Evolutionary conservation across 768 basidiomycete species (phyloP), one percentile per base, ranked within the genome.

Genomic region (Tylopilus cervinicoccineus): DNA sequence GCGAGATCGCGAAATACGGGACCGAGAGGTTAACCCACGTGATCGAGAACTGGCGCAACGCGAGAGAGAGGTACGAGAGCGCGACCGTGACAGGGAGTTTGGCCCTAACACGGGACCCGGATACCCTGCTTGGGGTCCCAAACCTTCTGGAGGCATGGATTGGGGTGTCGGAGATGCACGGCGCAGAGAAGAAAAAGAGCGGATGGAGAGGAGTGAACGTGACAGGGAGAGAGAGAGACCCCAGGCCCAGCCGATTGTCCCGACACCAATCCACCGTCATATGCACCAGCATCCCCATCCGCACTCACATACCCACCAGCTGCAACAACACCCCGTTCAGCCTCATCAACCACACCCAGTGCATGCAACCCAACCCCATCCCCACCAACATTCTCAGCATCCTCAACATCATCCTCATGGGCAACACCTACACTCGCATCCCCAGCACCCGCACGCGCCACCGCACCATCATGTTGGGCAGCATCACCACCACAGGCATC

Each of bases 401-500:
- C 8, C 54, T 39, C 44, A 45, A 39, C 54, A 61, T 17, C 62
- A 48, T 46, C 36, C 60, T 12, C 63, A 55, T 32, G 60, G 63
- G 40, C 66, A 62, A 28, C 44, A 72, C 65, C 45, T 58, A 33
- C 54, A 61, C 48, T 72, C 68, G 43, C 69, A 69, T 47, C 56
- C 55, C 44, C 70, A 65, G 45, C 54, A 60, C 34, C 64, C 62
- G 11, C 66, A 66, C 37, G 72, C 45, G 38, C 54, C 54, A 78
- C 50, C 79, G 72, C 72, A 74, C 31, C 68, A 72, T 50, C 71
- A 74, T 47, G 65, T 72, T 29, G 54, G 68, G n/a, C 77, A 77
- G 43, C 79, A 83, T 48, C 77, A 80, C 48, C 80, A 81, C 52
- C 71, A 60, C 24, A 59, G 59, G 38, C 59, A 60, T 12, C 72